Percentiles rank a stretch among this genome's conserved stretches.
These are phyloP conservation scores for Hypomontagnella monticulosa DNA, from an alignment of 495 filamentous ascomycete species.

Conservation along the genomic window DNA sequence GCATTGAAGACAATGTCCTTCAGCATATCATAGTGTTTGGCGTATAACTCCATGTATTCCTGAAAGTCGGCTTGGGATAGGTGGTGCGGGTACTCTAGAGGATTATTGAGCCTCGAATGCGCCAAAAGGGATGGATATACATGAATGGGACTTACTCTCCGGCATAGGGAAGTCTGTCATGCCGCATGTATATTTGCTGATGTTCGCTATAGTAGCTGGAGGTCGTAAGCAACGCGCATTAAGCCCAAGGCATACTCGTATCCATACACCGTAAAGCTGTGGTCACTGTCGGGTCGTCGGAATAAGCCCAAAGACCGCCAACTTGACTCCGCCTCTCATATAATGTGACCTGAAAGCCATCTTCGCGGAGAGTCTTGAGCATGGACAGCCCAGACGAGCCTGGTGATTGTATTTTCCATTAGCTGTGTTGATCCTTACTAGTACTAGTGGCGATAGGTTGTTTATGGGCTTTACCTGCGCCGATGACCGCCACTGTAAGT, in stretches of 20 bases:
- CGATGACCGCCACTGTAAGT: conserved; percentile 44
- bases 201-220: conserved; percentile 43
- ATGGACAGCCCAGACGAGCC: conserved; percentile 48
- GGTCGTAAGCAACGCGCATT: conserved; percentile 12
- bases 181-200: conserved; percentile 50
- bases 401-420: conserved; percentile 26
- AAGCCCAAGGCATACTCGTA: neutral
- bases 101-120: neutral
- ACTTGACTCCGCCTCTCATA: conserved; percentile 49
- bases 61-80: conserved; percentile 41
- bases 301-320: conserved; percentile 53
- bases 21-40: conserved; percentile 42
- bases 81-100: conserved; percentile 41
- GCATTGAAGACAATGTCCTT: conserved; percentile 44
- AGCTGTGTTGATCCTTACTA: neutral
- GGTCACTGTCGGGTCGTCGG: conserved; percentile 44
- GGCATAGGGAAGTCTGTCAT: conserved; percentile 52
- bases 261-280: conserved; percentile 43
- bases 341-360: conserved; percentile 50
- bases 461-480: conserved; percentile 39
- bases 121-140: neutral
- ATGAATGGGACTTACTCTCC: conserved; percentile 40
- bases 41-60: conserved; percentile 47
- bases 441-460: no score
- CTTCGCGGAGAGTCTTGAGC: conserved; percentile 50